Conservation (phyloP, 176 grass and related monocot genomes). For the Pontederia crassipes region DNA sequence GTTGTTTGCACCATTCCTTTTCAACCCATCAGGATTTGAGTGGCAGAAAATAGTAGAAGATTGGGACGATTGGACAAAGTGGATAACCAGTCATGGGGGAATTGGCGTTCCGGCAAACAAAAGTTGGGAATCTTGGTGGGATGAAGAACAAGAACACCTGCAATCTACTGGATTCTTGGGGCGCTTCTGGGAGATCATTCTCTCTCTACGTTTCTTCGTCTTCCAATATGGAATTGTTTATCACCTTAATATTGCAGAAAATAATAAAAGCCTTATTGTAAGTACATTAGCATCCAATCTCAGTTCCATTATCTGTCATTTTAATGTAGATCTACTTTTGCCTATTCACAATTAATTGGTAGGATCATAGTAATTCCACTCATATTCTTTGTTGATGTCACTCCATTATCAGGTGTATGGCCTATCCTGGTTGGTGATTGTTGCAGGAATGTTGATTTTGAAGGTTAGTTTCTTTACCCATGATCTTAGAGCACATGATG, state of each 20-base stretch:
- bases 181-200: conserved; percentile 43
- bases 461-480: conserved; percentile 26
- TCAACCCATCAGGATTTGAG: conserved; percentile 74
- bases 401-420: conserved; percentile 37
- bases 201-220: conserved; percentile 54
- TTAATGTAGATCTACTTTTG: background rate
- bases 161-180: conserved; percentile 42
- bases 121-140: conserved; percentile 75
- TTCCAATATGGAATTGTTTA: conserved; percentile 76
- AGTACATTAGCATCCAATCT: conserved; percentile 11
- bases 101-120: conserved; percentile 53
- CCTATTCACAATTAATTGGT: conserved; percentile 11
- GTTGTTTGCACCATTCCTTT: conserved; percentile 66
- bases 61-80: conserved; percentile 62
- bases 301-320: background rate
- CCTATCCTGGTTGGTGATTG: conserved; percentile 61
- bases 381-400: background rate
- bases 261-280: conserved; percentile 48
- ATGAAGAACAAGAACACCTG: conserved; percentile 51
- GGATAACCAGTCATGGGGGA: conserved; percentile 58
- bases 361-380: background rate
- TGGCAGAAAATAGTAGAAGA: conserved; percentile 72
- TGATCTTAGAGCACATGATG: background rate
- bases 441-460: conserved; percentile 30
- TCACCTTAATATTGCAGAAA: conserved; percentile 47